Percentiles rank a stretch among this genome's conserved stretches.
Conservation (phyloP, 345 rosid genomes). For the Abelmoschus esculentus region DNA sequence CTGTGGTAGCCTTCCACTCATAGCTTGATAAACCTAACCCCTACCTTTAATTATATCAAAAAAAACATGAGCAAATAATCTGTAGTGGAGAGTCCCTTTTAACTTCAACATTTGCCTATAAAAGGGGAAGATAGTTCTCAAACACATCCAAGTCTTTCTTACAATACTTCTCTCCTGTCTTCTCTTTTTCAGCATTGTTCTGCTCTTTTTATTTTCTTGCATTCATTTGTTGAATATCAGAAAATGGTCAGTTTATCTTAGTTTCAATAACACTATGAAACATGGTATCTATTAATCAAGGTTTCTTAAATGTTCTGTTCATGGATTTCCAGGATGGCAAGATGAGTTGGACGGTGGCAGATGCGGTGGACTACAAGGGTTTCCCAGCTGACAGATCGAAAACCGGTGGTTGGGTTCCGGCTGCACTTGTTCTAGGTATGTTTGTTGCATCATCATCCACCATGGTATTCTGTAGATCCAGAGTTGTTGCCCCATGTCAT, state of each 20-base stretch:
- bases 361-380: conserved; percentile 50
- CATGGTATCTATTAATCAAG: neutral
- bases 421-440: conserved; percentile 53
- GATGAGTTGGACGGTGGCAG: conserved; percentile 44
- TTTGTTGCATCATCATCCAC: neutral
- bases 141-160: conserved; percentile 1
- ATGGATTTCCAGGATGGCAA: conserved; percentile 35
- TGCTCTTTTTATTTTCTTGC: neutral
- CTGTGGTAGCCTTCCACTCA: conserved; percentile 26
- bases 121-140: conserved; percentile 20
- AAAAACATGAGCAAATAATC: conserved; percentile 16
- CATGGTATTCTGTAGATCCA: neutral
- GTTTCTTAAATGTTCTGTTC: neutral
- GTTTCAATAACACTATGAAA: neutral
- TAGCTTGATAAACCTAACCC: conserved; percentile 22
- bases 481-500: neutral
- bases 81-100: conserved; percentile 33
- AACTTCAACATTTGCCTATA: conserved; percentile 27
- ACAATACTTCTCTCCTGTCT: conserved; percentile 2
- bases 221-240: neutral
- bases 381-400: conserved; percentile 49
- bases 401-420: conserved; percentile 70
- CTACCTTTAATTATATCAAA: conserved; percentile 18
- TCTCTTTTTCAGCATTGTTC: conserved; percentile 2
- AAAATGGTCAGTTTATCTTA: conserved; percentile 21